These are phyloP conservation scores for Diutina siamensis DNA, from an alignment of 1,139 yeast species.

Conservation along the genomic window DNA sequence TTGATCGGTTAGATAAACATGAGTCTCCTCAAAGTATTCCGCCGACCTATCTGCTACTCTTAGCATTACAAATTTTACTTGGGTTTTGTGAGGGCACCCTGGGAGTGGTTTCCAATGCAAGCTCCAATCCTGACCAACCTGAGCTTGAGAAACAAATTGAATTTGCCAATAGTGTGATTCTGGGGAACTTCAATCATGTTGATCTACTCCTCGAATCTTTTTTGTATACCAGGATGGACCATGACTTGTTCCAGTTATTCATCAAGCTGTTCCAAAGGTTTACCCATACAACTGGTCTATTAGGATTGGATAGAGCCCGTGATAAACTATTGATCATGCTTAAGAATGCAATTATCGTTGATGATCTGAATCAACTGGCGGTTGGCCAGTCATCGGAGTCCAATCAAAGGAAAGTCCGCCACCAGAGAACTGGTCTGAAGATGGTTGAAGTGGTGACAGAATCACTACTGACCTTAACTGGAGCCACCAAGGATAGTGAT, in stretches of 20 bases:
- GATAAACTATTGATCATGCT: background rate
- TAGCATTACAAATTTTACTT: background rate
- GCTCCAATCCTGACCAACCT: background rate
- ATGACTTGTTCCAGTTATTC: background rate
- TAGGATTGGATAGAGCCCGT: constrained; percentile 1
- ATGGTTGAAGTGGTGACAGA: constrained; percentile 1
- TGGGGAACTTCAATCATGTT: background rate
- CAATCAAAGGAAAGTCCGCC: background rate
- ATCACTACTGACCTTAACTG: background rate
- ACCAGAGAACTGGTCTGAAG: background rate
- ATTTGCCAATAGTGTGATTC: background rate
- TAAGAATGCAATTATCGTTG: background rate
- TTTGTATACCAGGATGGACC: constrained; percentile 1
- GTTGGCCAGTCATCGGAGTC: background rate
- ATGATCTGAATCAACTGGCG: too few relatives aligned
- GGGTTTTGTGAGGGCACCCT: background rate
- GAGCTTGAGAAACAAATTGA: constrained; percentile 1
- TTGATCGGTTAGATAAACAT: background rate
- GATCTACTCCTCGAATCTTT: background rate
- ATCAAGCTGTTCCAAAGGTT: background rate
- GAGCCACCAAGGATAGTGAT: background rate
- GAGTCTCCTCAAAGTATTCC: background rate
- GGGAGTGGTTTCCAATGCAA: background rate
- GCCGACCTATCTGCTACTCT: background rate
- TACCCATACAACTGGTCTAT: background rate